Conservation (phyloP, 2,329 filamentous ascomycete genomes). For the Penicillium sclerotiorum region DNA sequence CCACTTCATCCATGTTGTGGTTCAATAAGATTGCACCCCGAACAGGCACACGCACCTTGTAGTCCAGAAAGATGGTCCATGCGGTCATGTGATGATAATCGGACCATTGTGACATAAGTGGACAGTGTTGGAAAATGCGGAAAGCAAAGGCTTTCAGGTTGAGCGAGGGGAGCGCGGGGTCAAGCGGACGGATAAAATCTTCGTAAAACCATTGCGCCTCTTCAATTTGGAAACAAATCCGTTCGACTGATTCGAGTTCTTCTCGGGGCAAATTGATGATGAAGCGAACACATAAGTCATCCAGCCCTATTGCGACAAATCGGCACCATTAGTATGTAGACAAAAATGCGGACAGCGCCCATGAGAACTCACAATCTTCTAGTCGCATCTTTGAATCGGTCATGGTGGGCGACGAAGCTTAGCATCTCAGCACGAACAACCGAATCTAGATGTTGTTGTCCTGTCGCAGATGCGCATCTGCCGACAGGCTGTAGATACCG, state of each 20-base stretch:
- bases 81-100: slow-evolving; percentile 76
- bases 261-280: slow-evolving; percentile 94
- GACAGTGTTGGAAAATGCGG: slow-evolving; percentile 91
- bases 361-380: slow-evolving; percentile 72
- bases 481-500: slow-evolving; percentile 17
- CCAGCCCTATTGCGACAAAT: slow-evolving; percentile 67
- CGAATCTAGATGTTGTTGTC: slow-evolving; percentile 26
- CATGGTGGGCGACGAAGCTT: slow-evolving; percentile 65
- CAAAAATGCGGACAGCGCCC: neutral
- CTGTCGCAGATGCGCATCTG: slow-evolving; percentile 23
- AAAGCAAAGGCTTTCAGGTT: slow-evolving; percentile 82
- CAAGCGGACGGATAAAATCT: slow-evolving; percentile 92
- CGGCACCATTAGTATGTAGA: slow-evolving; percentile 17
- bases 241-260: slow-evolving; percentile 84
- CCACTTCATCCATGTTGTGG: slow-evolving; percentile 86
- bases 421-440: slow-evolving; percentile 59
- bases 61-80: slow-evolving; percentile 88
- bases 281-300: slow-evolving; percentile 97
- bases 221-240: slow-evolving; percentile 98
- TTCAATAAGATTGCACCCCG: slow-evolving; percentile 93
- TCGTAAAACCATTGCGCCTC: slow-evolving; percentile 99
- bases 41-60: slow-evolving; percentile 93
- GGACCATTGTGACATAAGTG: slow-evolving; percentile 79
- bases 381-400: slow-evolving; percentile 77
- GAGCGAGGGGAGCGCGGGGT: slow-evolving; percentile 82